Evolutionary conservation across 495 filamentous ascomycete genomes (phyloP), one percentile per base, ranked within the genome.

Genomic region (Rostrohypoxylon terebratum): DNA sequence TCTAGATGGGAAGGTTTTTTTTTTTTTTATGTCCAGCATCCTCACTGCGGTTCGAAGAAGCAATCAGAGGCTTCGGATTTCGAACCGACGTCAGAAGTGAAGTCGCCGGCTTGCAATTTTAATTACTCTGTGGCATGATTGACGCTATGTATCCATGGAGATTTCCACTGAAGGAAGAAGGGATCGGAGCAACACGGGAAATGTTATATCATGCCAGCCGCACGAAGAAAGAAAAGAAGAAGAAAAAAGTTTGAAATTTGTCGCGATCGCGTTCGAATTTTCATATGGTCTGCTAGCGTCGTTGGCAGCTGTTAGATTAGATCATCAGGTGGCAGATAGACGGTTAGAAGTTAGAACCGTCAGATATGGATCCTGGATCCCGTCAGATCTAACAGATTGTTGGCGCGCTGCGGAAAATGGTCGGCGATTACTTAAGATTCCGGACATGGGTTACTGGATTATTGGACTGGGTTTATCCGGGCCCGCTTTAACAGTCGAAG

Each of bases 171-270:
- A 69, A 68, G 66, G 77, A 78, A 75, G 66, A 63, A 48, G 59
- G 82, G 77, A 81, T 71, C 66, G 74, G 77, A 82, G 83, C 83
- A 84, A 84, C 81, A 83, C 83, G 79, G 83, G 82, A 73, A 80
- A 78, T 79, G 76, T 80, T 70, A 61, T 77, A 79, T 82, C 73
- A 78, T 82, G 79, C 81, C 76, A 78, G 76, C 76, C 76, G 76
- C 76, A 78, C 76, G 68, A 78, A 68, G 76, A 77, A 76, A 76
- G 63, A 45, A 50, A 51, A 75, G 63, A 67, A 75, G 63, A 67
- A 67, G 50, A 71, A 73, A 72, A 71, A 57, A 63, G 59, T 59
- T n/a, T 40, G 18, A 62, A 74, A 75, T 59, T 72, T 36, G 59
- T 48, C 33, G 59, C 63, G 25, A 57, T 66, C 68, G 67, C 72